Base-by-base conservation (phyloP, 2,329 filamentous ascomycete genomes). In the Paecilomyces variotii region DNA sequence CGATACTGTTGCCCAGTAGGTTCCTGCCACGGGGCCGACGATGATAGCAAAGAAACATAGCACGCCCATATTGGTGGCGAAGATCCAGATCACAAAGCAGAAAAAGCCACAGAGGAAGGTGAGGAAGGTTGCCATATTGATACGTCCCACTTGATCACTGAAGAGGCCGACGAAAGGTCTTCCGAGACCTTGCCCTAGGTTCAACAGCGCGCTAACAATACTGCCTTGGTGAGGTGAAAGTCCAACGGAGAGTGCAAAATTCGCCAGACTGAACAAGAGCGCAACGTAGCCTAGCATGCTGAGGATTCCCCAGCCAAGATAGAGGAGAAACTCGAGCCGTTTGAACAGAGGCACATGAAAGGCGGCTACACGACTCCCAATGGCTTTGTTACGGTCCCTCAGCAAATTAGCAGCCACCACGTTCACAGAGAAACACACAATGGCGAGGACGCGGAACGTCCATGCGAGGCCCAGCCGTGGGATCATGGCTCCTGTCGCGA, bases 231-330 rank as follows among this genome's bases (percentile, higher is more conserved):
- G 74, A 1, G 82, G 73, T 0, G 77, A 77, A 3, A 88, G 77
- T 0, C 85, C 85, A 35, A 87, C 79, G 0, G 79, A 79, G 5
- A 79, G 74, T 0, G 84, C 84, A 65, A 86, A 88, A 59, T 82
- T 84, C 1, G 86, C 82, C 7, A 89, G 70, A 2, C 81, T 84
- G 72, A 87, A 89, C 1, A 88, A 75, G 1, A 88, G 70, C 0
- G 85, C 82, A 24, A 87, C 82, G 62, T 88, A 88, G 4, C 83
- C 86, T 4, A 89, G 73, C 79, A 87, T 84, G 55, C 79, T 84
- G 61, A 87, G 77, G 59, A 83, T 78, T 0, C 83, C 84, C 74
- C 82, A 88, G 2, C 86, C 85, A 1, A 80, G 80, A 4, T 52
- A 52, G 50, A 86, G 64, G 25, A 87, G 67, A 0, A 83, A 68